A percentile compares a stretch with the other conserved stretches of the same genome.
Evolutionary conservation across 2,329 filamentous ascomycete species (phyloP).

Genomic region (Botrytis aclada): DNA sequence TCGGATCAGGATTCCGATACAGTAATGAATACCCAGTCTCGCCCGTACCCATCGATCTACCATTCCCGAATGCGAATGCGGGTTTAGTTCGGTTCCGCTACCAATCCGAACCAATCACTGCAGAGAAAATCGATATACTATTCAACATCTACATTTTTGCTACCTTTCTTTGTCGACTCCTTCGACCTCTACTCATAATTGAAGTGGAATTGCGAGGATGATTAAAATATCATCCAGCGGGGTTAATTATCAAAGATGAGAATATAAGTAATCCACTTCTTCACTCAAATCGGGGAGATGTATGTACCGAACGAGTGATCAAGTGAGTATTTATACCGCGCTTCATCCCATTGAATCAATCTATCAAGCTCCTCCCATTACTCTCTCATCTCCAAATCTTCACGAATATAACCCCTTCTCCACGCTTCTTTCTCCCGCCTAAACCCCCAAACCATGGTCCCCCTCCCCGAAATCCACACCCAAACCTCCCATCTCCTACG

Average conservation of each 20-base stretch:
- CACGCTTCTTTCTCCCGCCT: rapidly evolving
- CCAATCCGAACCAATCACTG: neutral
- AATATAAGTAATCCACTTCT: neutral
- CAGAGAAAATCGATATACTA: neutral
- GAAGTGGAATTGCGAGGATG: neutral
- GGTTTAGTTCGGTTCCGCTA: neutral
- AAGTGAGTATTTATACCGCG: neutral
- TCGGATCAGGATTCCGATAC: neutral
- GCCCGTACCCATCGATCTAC: too few species aligned
- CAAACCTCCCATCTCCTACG: neutral
- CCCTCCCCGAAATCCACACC: neutral
- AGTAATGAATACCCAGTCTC: too few species aligned
- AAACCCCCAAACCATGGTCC: neutral
- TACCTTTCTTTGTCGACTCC: neutral
- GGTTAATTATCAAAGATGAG: neutral
- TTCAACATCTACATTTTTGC: neutral
- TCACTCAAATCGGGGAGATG: neutral
- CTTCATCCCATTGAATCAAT: neutral
- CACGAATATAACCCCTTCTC: neutral
- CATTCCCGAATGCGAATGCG: neutral
- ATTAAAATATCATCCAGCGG: neutral
- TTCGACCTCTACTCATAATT: neutral
- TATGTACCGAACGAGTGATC: neutral
- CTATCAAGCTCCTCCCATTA: neutral
- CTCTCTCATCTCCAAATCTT: rapidly evolving